Conservation (phyloP, 2,329 filamentous ascomycete species). For the Hypoxylon sp. region DNA sequence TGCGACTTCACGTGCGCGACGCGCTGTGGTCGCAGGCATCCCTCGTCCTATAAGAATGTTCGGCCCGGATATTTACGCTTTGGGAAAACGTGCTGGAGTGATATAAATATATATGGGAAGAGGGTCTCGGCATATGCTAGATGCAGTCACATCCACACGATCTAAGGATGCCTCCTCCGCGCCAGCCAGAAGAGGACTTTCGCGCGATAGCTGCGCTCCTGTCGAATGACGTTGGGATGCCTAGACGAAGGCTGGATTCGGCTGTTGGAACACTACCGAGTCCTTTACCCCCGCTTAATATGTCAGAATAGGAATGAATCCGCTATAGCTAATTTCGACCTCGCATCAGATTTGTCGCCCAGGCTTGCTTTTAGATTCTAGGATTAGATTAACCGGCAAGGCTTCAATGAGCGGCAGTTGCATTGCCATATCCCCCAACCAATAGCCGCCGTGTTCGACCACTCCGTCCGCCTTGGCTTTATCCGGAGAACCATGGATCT, state of each 20-base stretch:
- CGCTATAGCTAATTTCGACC: slow-evolving; percentile 50
- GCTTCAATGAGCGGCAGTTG: slow-evolving; percentile 51
- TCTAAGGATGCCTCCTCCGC: slow-evolving; percentile 17
- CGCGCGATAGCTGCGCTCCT: slow-evolving; percentile 5
- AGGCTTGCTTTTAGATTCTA: slow-evolving; percentile 38
- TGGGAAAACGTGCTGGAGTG: slow-evolving; percentile 11
- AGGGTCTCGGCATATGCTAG: slow-evolving; percentile 35
- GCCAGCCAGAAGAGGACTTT: slow-evolving; percentile 21
- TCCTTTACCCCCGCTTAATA: slow-evolving; percentile 48
- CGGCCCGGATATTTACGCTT: slow-evolving; percentile 22
- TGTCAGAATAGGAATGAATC: slow-evolving; percentile 46
- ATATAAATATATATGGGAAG: slow-evolving; percentile 37
- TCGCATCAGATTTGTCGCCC: slow-evolving; percentile 49
- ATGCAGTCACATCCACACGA: slow-evolving; percentile 16
- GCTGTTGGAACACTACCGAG: slow-evolving; percentile 45
- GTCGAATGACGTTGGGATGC: slow-evolving; percentile 39
- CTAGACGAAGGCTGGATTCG: slow-evolving; percentile 39
- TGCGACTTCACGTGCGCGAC: slow-evolving; percentile 34
- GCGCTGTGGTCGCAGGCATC: slow-evolving; percentile 6
- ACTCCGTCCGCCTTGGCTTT: slow-evolving; percentile 51
- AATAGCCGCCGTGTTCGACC: slow-evolving; percentile 46
- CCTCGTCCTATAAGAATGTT: slow-evolving; percentile 18
- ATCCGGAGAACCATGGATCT: slow-evolving; percentile 47
- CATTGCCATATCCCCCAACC: slow-evolving; percentile 40
- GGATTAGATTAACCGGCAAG: slow-evolving; percentile 52